Base-by-base conservation (phyloP, 2,329 filamentous ascomycete genomes). In the Chaetomium sp. region DNA sequence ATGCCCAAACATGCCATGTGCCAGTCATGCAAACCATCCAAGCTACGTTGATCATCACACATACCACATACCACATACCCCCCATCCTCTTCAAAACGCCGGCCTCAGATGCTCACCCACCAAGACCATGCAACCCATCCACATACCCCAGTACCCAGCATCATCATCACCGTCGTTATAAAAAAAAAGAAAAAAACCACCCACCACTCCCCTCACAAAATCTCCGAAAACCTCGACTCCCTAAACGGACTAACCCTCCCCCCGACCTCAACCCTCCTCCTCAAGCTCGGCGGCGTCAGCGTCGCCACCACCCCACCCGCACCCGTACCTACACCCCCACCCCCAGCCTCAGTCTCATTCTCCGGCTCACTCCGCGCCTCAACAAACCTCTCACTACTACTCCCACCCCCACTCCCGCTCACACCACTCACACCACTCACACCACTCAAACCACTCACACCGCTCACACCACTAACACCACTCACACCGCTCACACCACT, bases 201-300 rank as follows among this genome's bases (percentile, higher is more conserved):
- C 6, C 31, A 35, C 31, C n/a, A 25, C 33, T n/a, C 53, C 16
- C 19, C 21, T 58, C 45, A 72, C 55, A 85, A 75, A 56, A 81
- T 79, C 76, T 85, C 83, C 27, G 78, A 75, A 71, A 86, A 86
- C 70, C 76, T 81, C 33, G 82, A 82, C 66, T 79, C 80, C 66
- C 82, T 75, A 7, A 75, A 76, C 21, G 81, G 82, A 72, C 79
- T 83, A 45, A 73, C 74, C 51, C 74, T 75, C 69, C 65, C 66
- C 54, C 45, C 33, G 27, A 49, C 29, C 12, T 38, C 55, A 29
- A 27, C 21, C 55, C n/a, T 7, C 19, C 10, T n/a, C 29, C 49
- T 12, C 51, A 29, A 4, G 38, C 50, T n/a, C 2, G 70, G 69
- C 31, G 70, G 70, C 45, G 76, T 75, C 42, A 60, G 65, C 16